Percentiles rank a stretch among this genome's conserved stretches.
phyloP scores from a whole-genome alignment of 495 filamentous ascomycete species.

The Annulohypoxylon maeteangense region DNA sequence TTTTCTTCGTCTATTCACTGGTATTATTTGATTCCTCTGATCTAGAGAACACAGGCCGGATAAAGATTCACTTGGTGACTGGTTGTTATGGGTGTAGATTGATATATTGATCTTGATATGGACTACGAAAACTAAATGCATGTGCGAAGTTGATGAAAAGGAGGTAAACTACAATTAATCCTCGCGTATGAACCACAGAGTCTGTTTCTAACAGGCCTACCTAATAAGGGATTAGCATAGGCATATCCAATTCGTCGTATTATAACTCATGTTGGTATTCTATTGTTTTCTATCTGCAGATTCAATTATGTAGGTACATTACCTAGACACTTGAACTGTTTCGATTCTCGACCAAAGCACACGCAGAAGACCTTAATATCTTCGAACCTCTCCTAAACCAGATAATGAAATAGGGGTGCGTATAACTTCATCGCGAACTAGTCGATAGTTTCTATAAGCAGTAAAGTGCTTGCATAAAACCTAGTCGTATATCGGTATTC shows the following conservation, averaged over 20 bases:
- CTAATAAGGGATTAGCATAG: not conserved
- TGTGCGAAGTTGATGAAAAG: not conserved
- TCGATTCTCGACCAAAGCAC: not conserved
- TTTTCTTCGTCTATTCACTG: not conserved
- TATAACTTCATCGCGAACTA: not conserved
- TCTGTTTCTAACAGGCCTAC: not conserved
- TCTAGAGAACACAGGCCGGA: too few relatives aligned
- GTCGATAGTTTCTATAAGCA: not conserved
- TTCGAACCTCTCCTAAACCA: not conserved
- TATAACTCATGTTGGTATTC: not conserved
- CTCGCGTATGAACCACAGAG: not conserved
- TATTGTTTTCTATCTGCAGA: not conserved
- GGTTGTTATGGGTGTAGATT: not conserved
- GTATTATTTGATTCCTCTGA: not conserved
- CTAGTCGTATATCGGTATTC: not conserved
- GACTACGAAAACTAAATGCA: not conserved
- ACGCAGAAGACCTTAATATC: not conserved
- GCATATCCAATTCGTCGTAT: not conserved
- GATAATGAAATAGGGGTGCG: not conserved
- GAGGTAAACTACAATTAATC: not conserved
- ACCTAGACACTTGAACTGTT: not conserved
- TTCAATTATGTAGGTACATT: not conserved
- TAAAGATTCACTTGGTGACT: not conserved
- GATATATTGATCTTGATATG: not conserved
- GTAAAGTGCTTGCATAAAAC: not conserved